Percentiles rank a stretch among this genome's conserved stretches.
Evolutionary conservation across 2,329 filamentous ascomycete genomes (phyloP).

Genomic region (Microsporum canis): DNA sequence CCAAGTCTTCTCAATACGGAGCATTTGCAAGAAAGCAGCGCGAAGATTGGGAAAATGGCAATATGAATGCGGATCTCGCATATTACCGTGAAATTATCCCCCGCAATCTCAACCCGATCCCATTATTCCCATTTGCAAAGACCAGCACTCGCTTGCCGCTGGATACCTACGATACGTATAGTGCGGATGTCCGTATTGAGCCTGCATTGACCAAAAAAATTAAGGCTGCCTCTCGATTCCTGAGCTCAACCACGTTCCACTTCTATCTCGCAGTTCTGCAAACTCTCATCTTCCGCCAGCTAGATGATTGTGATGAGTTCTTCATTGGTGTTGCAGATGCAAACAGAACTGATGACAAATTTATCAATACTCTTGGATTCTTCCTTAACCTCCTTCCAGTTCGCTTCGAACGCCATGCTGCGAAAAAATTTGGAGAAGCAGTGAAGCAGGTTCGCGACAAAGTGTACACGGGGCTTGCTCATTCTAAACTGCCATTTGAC

Average conservation of each 20-base stretch:
- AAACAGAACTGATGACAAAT: slow-evolving; percentile 25
- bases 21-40: slow-evolving; percentile 28
- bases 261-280: slow-evolving; percentile 36
- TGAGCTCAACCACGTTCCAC: slow-evolving; percentile 33
- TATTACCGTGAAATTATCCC: slow-evolving; percentile 14
- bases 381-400: slow-evolving; percentile 43
- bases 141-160: not conserved
- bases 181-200: not conserved
- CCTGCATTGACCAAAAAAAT: slow-evolving; percentile 15
- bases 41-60: slow-evolving; percentile 19
- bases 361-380: slow-evolving; percentile 33
- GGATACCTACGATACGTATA: not conserved
- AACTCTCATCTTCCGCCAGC: slow-evolving; percentile 27
- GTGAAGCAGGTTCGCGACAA: slow-evolving; percentile 20
- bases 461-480: slow-evolving; percentile 28
- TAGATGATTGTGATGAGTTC: slow-evolving; percentile 28
- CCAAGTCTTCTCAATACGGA: slow-evolving; percentile 24
- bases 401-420: slow-evolving; percentile 22
- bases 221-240: slow-evolving; percentile 16
- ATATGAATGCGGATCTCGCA: slow-evolving; percentile 18
- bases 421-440: slow-evolving; percentile 23
- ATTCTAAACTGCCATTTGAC: slow-evolving; percentile 41
- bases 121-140: slow-evolving; percentile 3
- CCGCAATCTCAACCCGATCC: not conserved
- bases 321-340: slow-evolving; percentile 41